Evolutionary conservation across 176 grass and related monocot genomes (phyloP).

Genomic region (Cymbopogon citratus): DNA sequence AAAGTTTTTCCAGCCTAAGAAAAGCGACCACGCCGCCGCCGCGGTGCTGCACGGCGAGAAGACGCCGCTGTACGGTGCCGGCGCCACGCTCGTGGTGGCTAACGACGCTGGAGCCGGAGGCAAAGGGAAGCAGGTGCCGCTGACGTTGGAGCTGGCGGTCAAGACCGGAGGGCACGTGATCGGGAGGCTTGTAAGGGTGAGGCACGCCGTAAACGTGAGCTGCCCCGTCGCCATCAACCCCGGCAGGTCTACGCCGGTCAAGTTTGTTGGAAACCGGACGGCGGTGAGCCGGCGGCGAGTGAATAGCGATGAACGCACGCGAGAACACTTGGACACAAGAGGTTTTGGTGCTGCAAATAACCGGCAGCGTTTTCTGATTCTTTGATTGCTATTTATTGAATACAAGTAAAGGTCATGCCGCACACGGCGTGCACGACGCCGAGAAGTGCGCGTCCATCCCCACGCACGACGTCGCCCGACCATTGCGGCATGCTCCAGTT

Average conservation of each 20-base stretch:
- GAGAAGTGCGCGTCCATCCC: too few species aligned
- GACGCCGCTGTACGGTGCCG: conserved; percentile 74
- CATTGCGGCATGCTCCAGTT: too few species aligned
- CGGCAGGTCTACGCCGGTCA: conserved; percentile 51
- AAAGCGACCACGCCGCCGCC: conserved; percentile 39
- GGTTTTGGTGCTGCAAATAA: too few species aligned
- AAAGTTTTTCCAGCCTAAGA: conserved; percentile 73
- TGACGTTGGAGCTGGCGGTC: conserved; percentile 50
- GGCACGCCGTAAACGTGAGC: conserved; percentile 40
- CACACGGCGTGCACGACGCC: too few species aligned
- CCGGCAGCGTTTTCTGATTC: too few species aligned
- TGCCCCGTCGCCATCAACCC: conserved; percentile 48
- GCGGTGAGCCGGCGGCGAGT: too few species aligned
- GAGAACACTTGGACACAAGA: too few species aligned
- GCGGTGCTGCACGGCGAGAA: conserved; percentile 64
- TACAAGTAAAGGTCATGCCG: too few species aligned
- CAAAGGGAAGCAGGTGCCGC: conserved; percentile 31
- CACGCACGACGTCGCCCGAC: too few species aligned
- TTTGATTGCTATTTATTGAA: too few species aligned
- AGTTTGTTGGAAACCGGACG: too few species aligned
- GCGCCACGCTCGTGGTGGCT: conserved; percentile 44
- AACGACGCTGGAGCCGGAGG: not conserved
- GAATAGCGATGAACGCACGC: too few species aligned
- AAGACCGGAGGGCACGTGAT: conserved; percentile 62
- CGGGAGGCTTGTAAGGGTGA: conserved; percentile 72